phyloP scores from a whole-genome alignment of 2,329 filamentous ascomycete species.

The Elsinoe batatas region DNA sequence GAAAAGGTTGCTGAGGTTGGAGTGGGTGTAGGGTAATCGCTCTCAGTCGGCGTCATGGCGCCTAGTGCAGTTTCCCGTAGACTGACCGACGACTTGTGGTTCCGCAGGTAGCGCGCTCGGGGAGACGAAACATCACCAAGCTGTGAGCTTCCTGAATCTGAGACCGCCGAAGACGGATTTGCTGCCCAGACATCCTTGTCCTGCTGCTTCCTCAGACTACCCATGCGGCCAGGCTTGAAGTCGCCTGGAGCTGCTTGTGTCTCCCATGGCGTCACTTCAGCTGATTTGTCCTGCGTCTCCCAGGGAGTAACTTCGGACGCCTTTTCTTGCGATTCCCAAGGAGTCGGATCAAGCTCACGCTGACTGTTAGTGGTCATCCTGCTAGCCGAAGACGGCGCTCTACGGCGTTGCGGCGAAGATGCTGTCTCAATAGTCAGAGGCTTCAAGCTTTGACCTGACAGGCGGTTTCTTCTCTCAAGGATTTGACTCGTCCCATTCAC shows the following conservation, averaged over 20 bases:
- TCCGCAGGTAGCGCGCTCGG: slow-evolving; percentile 29
- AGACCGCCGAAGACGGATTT: slow-evolving; percentile 15
- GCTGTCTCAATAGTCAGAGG: slow-evolving; percentile 12
- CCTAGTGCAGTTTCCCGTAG: slow-evolving; percentile 57
- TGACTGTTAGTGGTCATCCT: slow-evolving; percentile 6
- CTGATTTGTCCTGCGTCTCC: slow-evolving; percentile 10
- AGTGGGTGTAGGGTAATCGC: slow-evolving; percentile 13
- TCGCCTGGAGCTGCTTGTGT: neutral
- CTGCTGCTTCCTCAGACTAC: neutral
- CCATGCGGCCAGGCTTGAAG: neutral
- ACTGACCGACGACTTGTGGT: slow-evolving; percentile 49
- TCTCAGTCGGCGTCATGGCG: slow-evolving; percentile 37
- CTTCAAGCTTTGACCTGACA: slow-evolving; percentile 6
- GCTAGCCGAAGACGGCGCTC: slow-evolving; percentile 8
- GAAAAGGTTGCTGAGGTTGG: slow-evolving; percentile 15
- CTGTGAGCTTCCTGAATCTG: slow-evolving; percentile 15
- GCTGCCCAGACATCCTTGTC: slow-evolving; percentile 9
- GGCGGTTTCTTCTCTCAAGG: slow-evolving; percentile 6
- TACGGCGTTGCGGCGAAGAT: neutral
- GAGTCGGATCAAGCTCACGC: slow-evolving; percentile 17
- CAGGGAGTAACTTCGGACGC: slow-evolving; percentile 21
- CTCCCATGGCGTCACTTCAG: slow-evolving; percentile 11
- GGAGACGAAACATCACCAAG: slow-evolving; percentile 16
- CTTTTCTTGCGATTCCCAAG: slow-evolving; percentile 22
- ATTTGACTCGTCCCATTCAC: neutral